Percentiles rank a stretch among this genome's conserved stretches.
Conservation (phyloP, 2,329 filamentous ascomycete genomes). For the Cladophialophora carrionii region DNA sequence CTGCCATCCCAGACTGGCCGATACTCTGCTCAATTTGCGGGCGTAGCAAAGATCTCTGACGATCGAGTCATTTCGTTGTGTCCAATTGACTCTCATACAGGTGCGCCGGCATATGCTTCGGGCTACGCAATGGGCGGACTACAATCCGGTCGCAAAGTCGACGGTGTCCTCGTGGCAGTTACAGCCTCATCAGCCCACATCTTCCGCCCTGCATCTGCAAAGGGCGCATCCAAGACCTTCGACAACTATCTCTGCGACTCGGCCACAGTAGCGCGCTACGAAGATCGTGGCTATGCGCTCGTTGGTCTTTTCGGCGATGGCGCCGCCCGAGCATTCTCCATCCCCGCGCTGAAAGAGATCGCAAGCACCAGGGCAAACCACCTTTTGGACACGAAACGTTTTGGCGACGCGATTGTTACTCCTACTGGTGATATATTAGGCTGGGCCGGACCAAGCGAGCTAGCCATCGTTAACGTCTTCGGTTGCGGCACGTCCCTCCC, state of each 20-base stretch:
- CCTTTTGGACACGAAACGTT: conserved; percentile 74
- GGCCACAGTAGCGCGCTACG: conserved; percentile 74
- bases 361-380: conserved; percentile 65
- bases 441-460: conserved; percentile 85
- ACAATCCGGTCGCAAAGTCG: conserved; percentile 71
- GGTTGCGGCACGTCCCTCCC: conserved; percentile 70
- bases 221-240: conserved; percentile 90
- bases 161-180: conserved; percentile 80
- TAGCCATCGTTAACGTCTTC: conserved; percentile 82
- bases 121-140: conserved; percentile 75
- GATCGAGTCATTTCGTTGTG: conserved; percentile 70
- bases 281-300: conserved; percentile 75
- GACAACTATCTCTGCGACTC: conserved; percentile 81
- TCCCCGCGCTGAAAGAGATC: conserved; percentile 88
- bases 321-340: conserved; percentile 75
- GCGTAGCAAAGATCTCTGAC: conserved; percentile 68
- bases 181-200: conserved; percentile 75
- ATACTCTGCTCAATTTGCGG: conserved; percentile 74
- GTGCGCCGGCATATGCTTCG: conserved; percentile 74
- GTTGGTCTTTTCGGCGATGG: conserved; percentile 85
- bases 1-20: conserved; percentile 70
- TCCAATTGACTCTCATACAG: conserved; percentile 78
- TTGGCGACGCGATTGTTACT: conserved; percentile 70
- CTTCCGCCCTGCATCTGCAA: conserved; percentile 80
- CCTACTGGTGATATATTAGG: conserved; percentile 79